Evolutionary conservation across 2,329 filamentous ascomycete genomes (phyloP).

Genomic region (Mycosphaerelloides madeirae): DNA sequence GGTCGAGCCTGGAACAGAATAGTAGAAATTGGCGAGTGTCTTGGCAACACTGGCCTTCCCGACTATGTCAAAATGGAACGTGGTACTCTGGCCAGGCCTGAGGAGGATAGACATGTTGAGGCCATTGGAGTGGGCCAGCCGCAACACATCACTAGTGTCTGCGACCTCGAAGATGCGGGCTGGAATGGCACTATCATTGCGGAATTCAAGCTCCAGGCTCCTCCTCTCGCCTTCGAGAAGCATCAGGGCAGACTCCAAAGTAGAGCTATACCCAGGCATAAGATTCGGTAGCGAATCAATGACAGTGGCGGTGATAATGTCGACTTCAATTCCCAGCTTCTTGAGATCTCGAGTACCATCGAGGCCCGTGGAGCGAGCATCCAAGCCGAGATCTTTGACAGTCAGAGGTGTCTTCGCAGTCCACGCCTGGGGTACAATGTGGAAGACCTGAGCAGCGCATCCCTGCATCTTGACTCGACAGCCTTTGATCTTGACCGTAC

Average conservation of each 20-base stretch:
- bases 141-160: conserved; percentile 17
- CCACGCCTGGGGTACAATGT: conserved; percentile 76
- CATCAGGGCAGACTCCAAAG: conserved; percentile 84
- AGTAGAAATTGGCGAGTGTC: conserved; percentile 78
- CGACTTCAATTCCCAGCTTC: conserved; percentile 16
- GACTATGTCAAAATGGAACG: conserved; percentile 77
- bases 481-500: conserved; percentile 68
- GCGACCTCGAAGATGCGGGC: conserved; percentile 59
- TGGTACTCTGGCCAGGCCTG: conserved; percentile 56
- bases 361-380: conserved; percentile 2
- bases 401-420: conserved; percentile 64
- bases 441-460: conserved; percentile 77
- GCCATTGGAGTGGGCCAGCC: conserved; percentile 5
- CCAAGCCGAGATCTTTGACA: conserved; percentile 53
- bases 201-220: conserved; percentile 70
- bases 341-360: conserved; percentile 7
- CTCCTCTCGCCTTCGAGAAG: conserved; percentile 83
- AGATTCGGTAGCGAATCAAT: conserved; percentile 76
- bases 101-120: conserved; percentile 4
- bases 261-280: conserved; percentile 66
- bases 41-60: conserved; percentile 80
- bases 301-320: conserved; percentile 50
- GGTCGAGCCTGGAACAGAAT: conserved; percentile 36
- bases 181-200: conserved; percentile 70
- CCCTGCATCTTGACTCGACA: conserved; percentile 75